phyloP scores from a whole-genome alignment of 495 filamentous ascomycete species.

The Ramalina intermedia region DNA sequence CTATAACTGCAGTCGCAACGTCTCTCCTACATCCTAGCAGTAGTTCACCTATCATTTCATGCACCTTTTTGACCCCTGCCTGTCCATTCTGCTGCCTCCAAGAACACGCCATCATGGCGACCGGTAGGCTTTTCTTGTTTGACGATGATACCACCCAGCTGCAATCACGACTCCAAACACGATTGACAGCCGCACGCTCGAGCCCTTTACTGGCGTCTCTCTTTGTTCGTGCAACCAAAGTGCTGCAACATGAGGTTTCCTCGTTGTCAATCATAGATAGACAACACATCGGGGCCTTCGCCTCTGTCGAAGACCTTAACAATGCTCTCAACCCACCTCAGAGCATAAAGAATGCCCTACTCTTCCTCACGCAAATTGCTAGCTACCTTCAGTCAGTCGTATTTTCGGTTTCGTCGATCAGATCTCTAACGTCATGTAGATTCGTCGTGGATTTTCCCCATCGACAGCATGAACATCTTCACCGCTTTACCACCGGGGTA shows the following conservation, averaged over 20 bases:
- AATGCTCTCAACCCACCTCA: conserved; percentile 40
- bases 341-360: conserved; percentile 51
- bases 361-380: conserved; percentile 56
- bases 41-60: background rate
- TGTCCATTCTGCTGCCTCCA: background rate
- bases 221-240: conserved; percentile 45
- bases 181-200: conserved; percentile 46
- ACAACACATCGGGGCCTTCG: conserved; percentile 50
- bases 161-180: conserved; percentile 44
- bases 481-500: conserved; percentile 27
- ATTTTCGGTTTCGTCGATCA: background rate
- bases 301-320: conserved; percentile 53
- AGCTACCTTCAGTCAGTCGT: conserved; percentile 60
- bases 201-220: conserved; percentile 52
- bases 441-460: too few relatives aligned
- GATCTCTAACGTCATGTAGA: conserved; percentile 16
- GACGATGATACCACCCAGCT: conserved; percentile 71
- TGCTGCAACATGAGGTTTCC: conserved; percentile 49
- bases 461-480: too few relatives aligned
- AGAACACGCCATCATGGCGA: background rate
- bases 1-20: background rate
- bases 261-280: conserved; percentile 44
- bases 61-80: background rate
- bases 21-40: background rate
- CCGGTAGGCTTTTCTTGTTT: conserved; percentile 32